A percentile compares a stretch with the other conserved stretches of the same genome.
These are phyloP conservation scores for Tubosaeta brunneosetosa DNA, from an alignment of 768 basidiomycete species.

Conservation along the genomic window DNA sequence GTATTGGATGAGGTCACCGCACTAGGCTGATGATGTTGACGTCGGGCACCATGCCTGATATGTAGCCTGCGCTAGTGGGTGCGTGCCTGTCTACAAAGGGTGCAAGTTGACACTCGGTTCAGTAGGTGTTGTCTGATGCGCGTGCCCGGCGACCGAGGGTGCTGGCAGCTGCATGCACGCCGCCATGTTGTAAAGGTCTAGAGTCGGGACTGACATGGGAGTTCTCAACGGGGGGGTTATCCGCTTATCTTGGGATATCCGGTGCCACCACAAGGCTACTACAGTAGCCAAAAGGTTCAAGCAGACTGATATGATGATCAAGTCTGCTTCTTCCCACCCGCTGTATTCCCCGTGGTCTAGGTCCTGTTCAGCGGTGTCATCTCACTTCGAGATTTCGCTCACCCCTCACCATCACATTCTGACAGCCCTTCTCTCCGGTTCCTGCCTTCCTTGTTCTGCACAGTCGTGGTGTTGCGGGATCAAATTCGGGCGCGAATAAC, in stretches of 20 bases:
- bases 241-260: not conserved
- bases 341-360: not conserved
- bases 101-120: too few species aligned
- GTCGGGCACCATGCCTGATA: not conserved
- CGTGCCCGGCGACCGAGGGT: too few species aligned
- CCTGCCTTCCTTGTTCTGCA: not conserved
- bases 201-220: not conserved
- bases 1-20: not conserved
- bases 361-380: not conserved
- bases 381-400: not conserved
- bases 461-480: not conserved
- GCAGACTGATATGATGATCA: not conserved
- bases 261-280: not conserved
- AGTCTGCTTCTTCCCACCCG: not conserved
- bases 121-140: too few species aligned
- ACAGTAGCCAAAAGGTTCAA: not conserved
- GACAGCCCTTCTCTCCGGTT: too few species aligned
- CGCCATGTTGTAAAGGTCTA: too few species aligned
- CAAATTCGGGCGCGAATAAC: not conserved
- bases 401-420: not conserved
- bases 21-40: not conserved
- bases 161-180: too few species aligned
- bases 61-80: not conserved
- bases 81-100: too few species aligned
- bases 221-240: not conserved